These are phyloP conservation scores for Diplogelasinospora grovesii DNA, from an alignment of 495 filamentous ascomycete species.

Conservation along the genomic window DNA sequence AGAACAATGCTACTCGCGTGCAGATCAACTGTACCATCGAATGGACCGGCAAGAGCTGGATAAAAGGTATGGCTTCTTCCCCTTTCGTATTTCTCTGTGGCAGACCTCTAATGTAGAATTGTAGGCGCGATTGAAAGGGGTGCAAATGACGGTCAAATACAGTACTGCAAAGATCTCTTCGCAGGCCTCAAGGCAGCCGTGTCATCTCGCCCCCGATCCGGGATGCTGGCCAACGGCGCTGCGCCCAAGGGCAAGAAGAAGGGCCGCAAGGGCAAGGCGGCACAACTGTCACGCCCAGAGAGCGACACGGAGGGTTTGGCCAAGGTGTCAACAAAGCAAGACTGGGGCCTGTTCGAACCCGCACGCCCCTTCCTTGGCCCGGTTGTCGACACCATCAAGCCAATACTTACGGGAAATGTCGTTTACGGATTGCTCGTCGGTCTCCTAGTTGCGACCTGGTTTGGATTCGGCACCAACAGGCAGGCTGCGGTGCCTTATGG, in stretches of 20 bases:
- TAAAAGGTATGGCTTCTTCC: conserved; percentile 62
- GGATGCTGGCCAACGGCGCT: conserved; percentile 28
- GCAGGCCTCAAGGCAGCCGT: conserved; percentile 67
- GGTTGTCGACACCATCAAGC: conserved; percentile 59
- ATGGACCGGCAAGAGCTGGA: conserved; percentile 97
- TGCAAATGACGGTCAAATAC: conserved; percentile 79
- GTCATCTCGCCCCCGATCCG: conserved; percentile 51
- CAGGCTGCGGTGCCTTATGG: conserved; percentile 27
- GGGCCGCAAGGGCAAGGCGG: conserved; percentile 51
- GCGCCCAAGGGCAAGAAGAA: conserved; percentile 46
- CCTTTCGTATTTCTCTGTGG: neutral
- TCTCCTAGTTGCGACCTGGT: conserved; percentile 51
- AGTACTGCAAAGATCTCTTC: conserved; percentile 72
- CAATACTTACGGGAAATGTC: conserved; percentile 66
- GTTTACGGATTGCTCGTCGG: conserved; percentile 52
- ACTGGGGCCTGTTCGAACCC: conserved; percentile 81
- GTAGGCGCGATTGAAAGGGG: conserved; percentile 92
- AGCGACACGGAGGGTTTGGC: conserved; percentile 42
- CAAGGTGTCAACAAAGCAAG: conserved; percentile 32
- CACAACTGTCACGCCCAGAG: conserved; percentile 31
- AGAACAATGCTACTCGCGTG: conserved; percentile 75
- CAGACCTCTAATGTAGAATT: conserved; percentile 12
- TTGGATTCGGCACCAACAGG: conserved; percentile 41
- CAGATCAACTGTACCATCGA: conserved; percentile 84
- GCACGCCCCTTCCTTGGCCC: conserved; percentile 63